Conservation (phyloP, 2,329 filamentous ascomycete genomes). For the Fusarium tanahbumbuense region DNA sequence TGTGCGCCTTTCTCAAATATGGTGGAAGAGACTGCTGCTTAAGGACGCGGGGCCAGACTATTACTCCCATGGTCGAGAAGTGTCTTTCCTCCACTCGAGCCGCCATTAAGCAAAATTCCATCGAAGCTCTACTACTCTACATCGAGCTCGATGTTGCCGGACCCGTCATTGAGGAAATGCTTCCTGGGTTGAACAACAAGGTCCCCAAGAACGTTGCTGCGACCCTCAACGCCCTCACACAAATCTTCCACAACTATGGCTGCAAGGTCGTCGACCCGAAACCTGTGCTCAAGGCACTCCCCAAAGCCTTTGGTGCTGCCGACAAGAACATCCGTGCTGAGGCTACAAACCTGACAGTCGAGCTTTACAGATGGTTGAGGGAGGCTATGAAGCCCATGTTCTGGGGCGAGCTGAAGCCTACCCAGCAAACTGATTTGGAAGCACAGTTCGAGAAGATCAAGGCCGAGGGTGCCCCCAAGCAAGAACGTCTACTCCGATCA, state of each 20-base stretch:
- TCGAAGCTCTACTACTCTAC: conserved; percentile 88
- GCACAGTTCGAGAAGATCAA: conserved; percentile 95
- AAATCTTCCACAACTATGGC: conserved; percentile 92
- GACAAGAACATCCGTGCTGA: conserved; percentile 98
- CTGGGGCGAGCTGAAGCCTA: conserved; percentile 94
- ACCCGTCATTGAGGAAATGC: conserved; percentile 88
- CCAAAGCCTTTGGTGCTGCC: conserved; percentile 93
- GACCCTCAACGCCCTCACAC: conserved; percentile 79
- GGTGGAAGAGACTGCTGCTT: conserved; percentile 82
- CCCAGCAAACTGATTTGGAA: conserved; percentile 94
- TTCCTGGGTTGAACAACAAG: conserved; percentile 86
- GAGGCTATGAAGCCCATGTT: conserved; percentile 99
- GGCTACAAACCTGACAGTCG: conserved; percentile 89
- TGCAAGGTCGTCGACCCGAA: conserved; percentile 96
- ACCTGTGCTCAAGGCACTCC: conserved; percentile 85
- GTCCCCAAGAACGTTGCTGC: conserved; percentile 85
- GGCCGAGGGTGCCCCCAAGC: conserved; percentile 85
- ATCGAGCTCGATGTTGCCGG: conserved; percentile 89
- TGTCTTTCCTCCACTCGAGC: conserved; percentile 88
- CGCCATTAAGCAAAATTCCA: conserved; percentile 85
- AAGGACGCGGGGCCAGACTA: conserved; percentile 79
- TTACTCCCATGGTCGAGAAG: conserved; percentile 89
- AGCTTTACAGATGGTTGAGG: conserved; percentile 95
- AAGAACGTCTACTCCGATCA: conserved; percentile 86
- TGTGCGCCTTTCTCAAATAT: conserved; percentile 93